Percentiles rank a stretch among this genome's conserved stretches.
phyloP scores from a whole-genome alignment of 345 rosid genomes.

The Eucalyptus cloeziana region DNA sequence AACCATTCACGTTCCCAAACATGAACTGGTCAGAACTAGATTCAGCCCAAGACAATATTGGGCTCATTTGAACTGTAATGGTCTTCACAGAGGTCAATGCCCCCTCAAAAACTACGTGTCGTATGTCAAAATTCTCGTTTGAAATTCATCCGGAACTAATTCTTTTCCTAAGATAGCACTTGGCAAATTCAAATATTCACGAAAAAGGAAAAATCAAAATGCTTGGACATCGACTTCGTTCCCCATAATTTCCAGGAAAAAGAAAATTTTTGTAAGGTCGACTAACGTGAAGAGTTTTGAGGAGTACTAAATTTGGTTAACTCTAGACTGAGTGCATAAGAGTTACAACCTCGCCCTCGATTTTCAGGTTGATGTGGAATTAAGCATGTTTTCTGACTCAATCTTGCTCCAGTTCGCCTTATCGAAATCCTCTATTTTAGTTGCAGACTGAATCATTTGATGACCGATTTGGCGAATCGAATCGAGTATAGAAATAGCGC shows the following conservation, averaged over 20 bases:
- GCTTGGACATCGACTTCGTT: neutral
- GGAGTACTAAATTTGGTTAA: neutral
- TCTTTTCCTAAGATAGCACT: neutral
- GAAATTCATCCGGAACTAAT: neutral
- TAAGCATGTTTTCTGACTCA: neutral
- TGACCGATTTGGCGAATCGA: fast-evolving
- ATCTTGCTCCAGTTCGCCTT: neutral
- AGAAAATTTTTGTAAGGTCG: neutral
- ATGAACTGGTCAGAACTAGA: neutral
- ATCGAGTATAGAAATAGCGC: neutral
- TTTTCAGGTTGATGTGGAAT: neutral
- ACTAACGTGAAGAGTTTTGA: neutral
- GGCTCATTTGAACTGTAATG: neutral
- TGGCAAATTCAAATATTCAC: neutral
- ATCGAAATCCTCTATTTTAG: neutral
- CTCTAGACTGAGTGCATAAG: neutral
- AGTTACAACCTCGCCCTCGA: neutral
- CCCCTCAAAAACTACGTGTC: fast-evolving
- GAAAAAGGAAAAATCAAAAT: neutral
- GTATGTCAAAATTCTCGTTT: neutral
- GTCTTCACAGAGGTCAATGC: neutral
- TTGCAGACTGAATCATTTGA: neutral
- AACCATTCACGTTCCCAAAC: neutral
- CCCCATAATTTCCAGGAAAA: neutral
- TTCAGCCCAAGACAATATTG: neutral